Base-by-base conservation (phyloP, 225 moss, liverwort and hornwort genomes). In the Pseudoscleropodium purum region DNA sequence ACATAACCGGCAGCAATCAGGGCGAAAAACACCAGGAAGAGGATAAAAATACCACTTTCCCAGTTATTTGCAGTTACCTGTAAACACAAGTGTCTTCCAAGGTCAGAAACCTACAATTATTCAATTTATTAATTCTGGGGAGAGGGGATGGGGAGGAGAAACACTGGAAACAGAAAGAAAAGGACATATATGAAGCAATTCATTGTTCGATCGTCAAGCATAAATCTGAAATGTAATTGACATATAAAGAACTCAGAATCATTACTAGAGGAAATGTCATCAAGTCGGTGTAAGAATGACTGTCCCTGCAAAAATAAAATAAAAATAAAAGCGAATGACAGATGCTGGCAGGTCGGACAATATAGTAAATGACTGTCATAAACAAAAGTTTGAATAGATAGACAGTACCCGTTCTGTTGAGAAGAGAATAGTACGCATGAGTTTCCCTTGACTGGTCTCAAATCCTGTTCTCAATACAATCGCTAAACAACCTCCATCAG, bases 361-460 rank as follows among this genome's bases (percentile, higher is more conserved):
- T 23, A 75, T 27, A 37, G 52, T 61, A 60, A 88, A 86, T 59
- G 49, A 59, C 18, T 61, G 34, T 76, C 51, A 36, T 27, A 67
- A 57, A 78, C 78, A 87, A 57, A 59, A 54, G 61, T 34, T 82
- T 62, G 31, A 88, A 84, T 84, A 80, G 29, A 69, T 69, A 61
- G 67, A 60, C n/a, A 72, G 23, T 95, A 97, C 98, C 95, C 99
- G 92, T 85, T 99, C 99, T 64, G 97, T 97, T 31, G 99, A 99
- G 87, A 99, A 99, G 56, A 99, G 92, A 80, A 99, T 99, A 51
- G 99, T 99, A 23, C 99, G 97, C 99, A 99, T 99, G 36, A 99
- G 96, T 89, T 99, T 99, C 75, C 99, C 99, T 93, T 99, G 99
- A 89, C 99, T 99, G 78, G 99, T 99, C 87, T 95, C 99, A 94